A percentile compares a stretch with the other conserved stretches of the same genome.
Conservation (phyloP, 2,329 filamentous ascomycete species). For the Bipolaris victoriae region DNA sequence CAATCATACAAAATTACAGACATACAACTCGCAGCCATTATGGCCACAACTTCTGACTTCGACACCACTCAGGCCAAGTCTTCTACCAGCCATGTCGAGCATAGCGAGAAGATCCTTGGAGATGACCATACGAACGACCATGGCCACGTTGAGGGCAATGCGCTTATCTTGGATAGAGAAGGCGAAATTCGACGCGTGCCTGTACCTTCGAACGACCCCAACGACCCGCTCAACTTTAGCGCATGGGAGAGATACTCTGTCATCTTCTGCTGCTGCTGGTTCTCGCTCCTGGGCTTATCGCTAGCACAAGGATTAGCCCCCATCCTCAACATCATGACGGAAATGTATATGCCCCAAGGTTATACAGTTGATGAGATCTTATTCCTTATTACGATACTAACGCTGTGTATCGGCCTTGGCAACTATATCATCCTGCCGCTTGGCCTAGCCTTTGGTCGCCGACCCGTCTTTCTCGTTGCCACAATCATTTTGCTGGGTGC, state of each 20-base stretch:
- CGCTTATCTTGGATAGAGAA: background rate
- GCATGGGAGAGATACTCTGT: background rate
- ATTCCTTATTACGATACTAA: background rate
- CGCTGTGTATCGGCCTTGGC: background rate
- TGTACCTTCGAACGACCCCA: background rate
- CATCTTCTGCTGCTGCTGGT: constrained; percentile 3
- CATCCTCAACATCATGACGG: background rate
- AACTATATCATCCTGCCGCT: background rate
- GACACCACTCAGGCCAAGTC: too few species aligned
- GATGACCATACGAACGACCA: too few species aligned
- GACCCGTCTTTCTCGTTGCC: background rate
- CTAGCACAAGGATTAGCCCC: background rate
- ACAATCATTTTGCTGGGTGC: background rate
- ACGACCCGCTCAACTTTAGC: background rate
- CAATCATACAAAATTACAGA: too few species aligned
- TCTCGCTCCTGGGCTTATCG: background rate
- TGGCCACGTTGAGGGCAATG: background rate
- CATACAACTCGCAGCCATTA: too few species aligned
- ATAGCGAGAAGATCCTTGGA: too few species aligned
- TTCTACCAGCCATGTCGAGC: too few species aligned
- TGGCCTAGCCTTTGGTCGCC: background rate
- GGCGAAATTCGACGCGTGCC: background rate
- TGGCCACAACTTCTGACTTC: too few species aligned
- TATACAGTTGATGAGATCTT: background rate
- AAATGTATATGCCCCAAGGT: background rate